Evolutionary conservation across 768 basidiomycete genomes (phyloP).

Genomic region (Cytidiella melzeri): DNA sequence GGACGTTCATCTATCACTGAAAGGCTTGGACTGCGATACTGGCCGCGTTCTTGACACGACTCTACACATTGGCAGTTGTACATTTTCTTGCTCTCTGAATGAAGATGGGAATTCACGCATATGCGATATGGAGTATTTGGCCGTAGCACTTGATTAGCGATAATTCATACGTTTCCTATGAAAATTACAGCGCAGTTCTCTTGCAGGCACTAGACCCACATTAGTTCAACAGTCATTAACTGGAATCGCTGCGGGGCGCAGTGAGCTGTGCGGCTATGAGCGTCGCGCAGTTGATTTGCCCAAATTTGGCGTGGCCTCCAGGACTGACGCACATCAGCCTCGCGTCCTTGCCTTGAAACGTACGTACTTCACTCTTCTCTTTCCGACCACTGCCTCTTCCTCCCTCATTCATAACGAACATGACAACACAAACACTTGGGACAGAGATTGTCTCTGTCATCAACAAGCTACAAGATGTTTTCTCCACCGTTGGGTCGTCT

Average conservation of each 20-base stretch:
- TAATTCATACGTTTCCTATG: no score
- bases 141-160: no score
- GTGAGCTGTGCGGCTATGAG: neutral
- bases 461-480: slow-evolving; percentile 91
- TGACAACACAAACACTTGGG: slow-evolving; percentile 58
- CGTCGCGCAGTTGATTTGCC: neutral
- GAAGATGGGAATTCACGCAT: no score
- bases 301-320: neutral
- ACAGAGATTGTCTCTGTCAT: slow-evolving; percentile 75
- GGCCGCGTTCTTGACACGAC: no score
- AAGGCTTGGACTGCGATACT: no score
- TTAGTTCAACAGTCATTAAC: neutral
- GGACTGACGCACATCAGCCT: slow-evolving; percentile 8
- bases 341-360: slow-evolving; percentile 5
- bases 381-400: slow-evolving; percentile 5
- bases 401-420: slow-evolving; percentile 6
- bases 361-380: slow-evolving; percentile 8
- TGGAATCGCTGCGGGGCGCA: neutral
- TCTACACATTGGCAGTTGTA: no score
- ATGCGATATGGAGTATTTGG: no score
- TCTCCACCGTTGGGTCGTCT: slow-evolving; percentile 74
- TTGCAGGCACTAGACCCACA: no score
- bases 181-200: no score
- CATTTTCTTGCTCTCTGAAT: no score
- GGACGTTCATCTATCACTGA: no score